Conservation (phyloP, 2,329 filamentous ascomycete genomes). For the Penicillium sp. region DNA sequence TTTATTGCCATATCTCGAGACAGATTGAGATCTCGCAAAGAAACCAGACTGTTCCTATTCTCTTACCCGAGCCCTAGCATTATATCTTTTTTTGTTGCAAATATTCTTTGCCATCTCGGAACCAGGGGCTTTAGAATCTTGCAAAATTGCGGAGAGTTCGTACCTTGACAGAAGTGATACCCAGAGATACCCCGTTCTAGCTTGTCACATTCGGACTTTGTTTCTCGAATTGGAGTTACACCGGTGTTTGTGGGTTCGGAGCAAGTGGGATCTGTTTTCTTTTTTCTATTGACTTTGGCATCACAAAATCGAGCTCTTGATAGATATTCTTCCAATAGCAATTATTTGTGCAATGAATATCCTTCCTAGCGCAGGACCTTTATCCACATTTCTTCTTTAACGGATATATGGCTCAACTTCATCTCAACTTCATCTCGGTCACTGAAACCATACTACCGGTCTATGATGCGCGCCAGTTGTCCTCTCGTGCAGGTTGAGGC, state of each 20-base stretch:
- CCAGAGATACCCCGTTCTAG: background rate
- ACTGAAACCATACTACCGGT: background rate
- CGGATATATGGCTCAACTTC: background rate
- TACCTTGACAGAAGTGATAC: background rate
- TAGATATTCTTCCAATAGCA: background rate
- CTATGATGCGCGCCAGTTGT: background rate
- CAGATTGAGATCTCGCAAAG: constrained; percentile 3
- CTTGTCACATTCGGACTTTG: background rate
- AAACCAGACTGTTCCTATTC: background rate
- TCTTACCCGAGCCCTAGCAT: background rate
- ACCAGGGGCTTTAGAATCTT: background rate
- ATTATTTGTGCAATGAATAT: background rate
- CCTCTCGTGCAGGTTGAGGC: background rate
- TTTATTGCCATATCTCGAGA: constrained; percentile 6
- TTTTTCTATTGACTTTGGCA: background rate
- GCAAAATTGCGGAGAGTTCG: background rate
- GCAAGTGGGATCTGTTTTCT: background rate
- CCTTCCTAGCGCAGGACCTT: background rate
- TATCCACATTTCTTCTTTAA: background rate
- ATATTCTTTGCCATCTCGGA: background rate
- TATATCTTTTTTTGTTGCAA: background rate
- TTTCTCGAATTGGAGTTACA: background rate
- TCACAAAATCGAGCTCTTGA: background rate
- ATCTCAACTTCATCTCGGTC: background rate
- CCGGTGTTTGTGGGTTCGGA: background rate